Evolutionary conservation across 768 basidiomycete genomes (phyloP).

Genomic region (Sporobolomyces phaffii): DNA sequence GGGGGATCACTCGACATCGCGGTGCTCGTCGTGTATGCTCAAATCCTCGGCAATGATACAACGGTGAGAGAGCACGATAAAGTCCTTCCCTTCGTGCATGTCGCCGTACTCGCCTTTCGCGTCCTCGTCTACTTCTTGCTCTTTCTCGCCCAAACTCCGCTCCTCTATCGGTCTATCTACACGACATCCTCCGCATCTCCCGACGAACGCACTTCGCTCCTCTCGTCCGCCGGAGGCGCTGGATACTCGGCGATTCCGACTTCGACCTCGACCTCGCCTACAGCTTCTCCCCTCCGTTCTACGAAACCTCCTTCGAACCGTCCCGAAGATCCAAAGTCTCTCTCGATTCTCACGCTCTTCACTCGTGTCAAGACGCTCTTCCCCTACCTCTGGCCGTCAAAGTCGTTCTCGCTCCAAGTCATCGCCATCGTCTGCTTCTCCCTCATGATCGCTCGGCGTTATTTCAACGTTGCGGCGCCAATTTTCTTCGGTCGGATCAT

Average conservation of each 20-base stretch:
- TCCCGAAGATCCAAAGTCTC: conserved; percentile 54
- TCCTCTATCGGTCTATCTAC: conserved; percentile 26
- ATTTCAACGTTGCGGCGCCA: conserved; percentile 47
- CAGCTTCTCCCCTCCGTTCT: conserved; percentile 16
- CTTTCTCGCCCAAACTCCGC: conserved; percentile 24
- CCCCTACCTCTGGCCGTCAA: conserved; percentile 81
- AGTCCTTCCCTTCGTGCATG: conserved; percentile 49
- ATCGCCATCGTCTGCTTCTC: conserved; percentile 63
- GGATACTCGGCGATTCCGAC: conserved; percentile 4
- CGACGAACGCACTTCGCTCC: conserved; percentile 27
- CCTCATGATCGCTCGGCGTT: conserved; percentile 65
- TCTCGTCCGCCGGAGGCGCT: not conserved
- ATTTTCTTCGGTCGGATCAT: conserved; percentile 34
- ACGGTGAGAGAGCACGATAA: conserved; percentile 42
- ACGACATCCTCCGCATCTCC: not conserved
- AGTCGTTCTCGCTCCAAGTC: conserved; percentile 60
- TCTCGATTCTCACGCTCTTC: conserved; percentile 53
- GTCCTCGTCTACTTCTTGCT: conserved; percentile 34
- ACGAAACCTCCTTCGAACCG: conserved; percentile 44
- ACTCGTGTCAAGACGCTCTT: conserved; percentile 60
- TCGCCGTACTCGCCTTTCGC: conserved; percentile 30
- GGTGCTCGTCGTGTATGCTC: conserved; percentile 56
- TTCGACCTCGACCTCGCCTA: not conserved
- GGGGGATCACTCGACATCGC: conserved; percentile 60
- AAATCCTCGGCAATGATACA: conserved; percentile 46